Conservation (phyloP, 2,329 filamentous ascomycete genomes). For the Sporothrix humicola region DNA sequence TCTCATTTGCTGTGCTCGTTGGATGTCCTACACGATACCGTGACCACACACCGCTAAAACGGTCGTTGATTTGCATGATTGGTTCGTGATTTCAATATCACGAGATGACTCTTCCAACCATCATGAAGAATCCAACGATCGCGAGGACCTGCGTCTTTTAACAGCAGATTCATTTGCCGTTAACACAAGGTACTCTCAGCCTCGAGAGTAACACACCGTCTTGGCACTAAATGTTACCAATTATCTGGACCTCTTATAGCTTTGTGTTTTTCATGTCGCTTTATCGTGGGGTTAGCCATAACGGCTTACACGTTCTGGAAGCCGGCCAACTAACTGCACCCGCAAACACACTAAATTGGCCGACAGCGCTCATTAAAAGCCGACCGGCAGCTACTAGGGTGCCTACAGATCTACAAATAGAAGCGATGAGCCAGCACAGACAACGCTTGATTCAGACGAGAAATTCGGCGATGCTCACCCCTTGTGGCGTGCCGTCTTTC, state of each 20-base stretch:
- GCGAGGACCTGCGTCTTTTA: not conserved
- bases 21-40: not conserved
- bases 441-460: not conserved
- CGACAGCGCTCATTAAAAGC: not conserved
- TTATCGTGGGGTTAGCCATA: not conserved
- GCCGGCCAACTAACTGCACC: not conserved
- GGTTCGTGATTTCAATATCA: not conserved
- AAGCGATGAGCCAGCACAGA: not conserved
- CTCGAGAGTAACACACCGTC: not conserved
- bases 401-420: not conserved
- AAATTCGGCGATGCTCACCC: not conserved
- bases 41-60: not conserved
- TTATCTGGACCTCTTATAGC: not conserved
- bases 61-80: not conserved
- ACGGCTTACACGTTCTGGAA: not conserved
- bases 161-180: not conserved
- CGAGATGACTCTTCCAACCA: not conserved
- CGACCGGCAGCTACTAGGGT: not conserved
- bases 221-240: not conserved
- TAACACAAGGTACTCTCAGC: not conserved
- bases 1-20: too few species aligned
- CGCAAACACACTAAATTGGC: not conserved
- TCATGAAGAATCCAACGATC: too few species aligned
- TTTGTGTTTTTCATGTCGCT: not conserved
- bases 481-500: not conserved